A percentile compares a stretch with the other conserved stretches of the same genome.
Conservation (phyloP, 164 flowering plant species). For the Aristolochia californica region DNA sequence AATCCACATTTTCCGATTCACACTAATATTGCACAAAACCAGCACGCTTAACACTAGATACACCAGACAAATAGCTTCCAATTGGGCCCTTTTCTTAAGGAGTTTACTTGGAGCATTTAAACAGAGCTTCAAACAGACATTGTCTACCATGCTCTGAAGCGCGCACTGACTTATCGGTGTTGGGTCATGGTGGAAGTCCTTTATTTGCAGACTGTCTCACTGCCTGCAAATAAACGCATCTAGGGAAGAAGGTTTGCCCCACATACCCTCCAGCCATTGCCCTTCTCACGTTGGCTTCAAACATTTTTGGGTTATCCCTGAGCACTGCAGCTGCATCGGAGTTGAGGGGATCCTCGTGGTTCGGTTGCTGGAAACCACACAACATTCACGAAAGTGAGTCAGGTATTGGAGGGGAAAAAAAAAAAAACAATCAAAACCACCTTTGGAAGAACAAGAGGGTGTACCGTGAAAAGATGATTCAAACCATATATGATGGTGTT, state of each 20-base stretch:
- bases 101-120: too few species aligned
- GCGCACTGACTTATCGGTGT: too few species aligned
- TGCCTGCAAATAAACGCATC: slow-evolving; percentile 23
- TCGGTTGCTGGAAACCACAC: slow-evolving; percentile 41
- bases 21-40: too few species aligned
- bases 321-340: slow-evolving; percentile 72
- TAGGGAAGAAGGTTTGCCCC: slow-evolving; percentile 46
- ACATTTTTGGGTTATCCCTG: slow-evolving; percentile 60
- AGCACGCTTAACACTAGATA: too few species aligned
- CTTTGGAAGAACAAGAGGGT: neutral
- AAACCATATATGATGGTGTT: slow-evolving; percentile 66
- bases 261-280: slow-evolving; percentile 72
- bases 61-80: too few species aligned
- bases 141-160: too few species aligned
- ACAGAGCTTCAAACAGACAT: too few species aligned
- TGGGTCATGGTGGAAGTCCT: too few species aligned
- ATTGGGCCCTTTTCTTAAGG: too few species aligned
- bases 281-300: slow-evolving; percentile 56
- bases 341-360: slow-evolving; percentile 67
- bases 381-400: neutral
- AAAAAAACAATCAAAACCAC: neutral
- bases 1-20: too few species aligned
- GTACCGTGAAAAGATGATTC: slow-evolving; percentile 62
- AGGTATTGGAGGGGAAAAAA: neutral
- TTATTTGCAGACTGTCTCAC: too few species aligned